Base-by-base conservation (phyloP, 306 rosid genomes). In the Rubus idaeus region DNA sequence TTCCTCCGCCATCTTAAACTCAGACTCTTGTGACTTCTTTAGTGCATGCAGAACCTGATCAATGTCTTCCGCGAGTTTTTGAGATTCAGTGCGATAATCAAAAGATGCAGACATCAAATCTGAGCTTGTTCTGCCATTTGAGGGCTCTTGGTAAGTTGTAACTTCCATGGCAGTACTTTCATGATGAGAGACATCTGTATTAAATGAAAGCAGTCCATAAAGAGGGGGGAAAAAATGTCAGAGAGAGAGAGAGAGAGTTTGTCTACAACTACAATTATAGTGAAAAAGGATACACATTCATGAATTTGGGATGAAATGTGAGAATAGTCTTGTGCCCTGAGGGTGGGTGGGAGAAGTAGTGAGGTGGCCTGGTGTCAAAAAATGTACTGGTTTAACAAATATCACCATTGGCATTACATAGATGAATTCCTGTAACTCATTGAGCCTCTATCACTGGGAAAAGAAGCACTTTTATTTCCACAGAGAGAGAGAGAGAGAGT, bases 1-100 rank as follows among this genome's bases (percentile, higher is more conserved):
- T 76, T 92, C 97, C 79, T 87, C 92, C 13, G 87, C 96, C 20
- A 84, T 6, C 79, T 75, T 86, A 50, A 73, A 92, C 77, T 92
- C 97, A 8, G 70, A 55, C 78, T 90, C 91, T 68, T 95, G 97
- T 1, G 96, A 88, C 66, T 82, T 89, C 83, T 81, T 77, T 37
- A 95, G 92, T 63, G 61, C 82, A 68, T 74, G 74, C 51, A 92
- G 86, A 52, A 83, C 89, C n/a, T 76, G 82, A 78, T 88, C 86
- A 39, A 87, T 55, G 67, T 90, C 96, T 9, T 55, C 81, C 56
- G 89, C 91, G 11, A 89, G 88, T 65, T 79, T 84, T 52, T 80
- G 50, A 11, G 84, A 78, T 1, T 41, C 85, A 3, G 85, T 26
- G 60, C 63, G 85, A 80, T 21, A 68, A 82, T 78, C 76, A 76